Evolutionary conservation across 352 stramenopile species (phyloP), one percentile per base, ranked within the genome.

Genomic region (Hyaloperonospora arabidopsidis): DNA sequence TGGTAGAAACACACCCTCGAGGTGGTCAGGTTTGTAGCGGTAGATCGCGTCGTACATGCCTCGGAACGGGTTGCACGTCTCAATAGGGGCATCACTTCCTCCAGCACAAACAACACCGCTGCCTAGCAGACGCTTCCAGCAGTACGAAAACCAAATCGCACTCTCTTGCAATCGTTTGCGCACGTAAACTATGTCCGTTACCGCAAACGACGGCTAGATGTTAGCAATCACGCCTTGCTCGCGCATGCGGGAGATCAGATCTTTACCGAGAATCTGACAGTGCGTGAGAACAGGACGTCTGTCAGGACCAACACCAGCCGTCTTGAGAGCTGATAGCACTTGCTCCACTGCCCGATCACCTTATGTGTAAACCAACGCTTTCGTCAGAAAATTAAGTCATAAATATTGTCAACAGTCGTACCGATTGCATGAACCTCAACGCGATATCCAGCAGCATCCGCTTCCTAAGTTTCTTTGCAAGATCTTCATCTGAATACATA

Each of bases 341-440:
- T 87, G 81, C 52, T 83, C 78, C 8, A 78, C 75, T 10, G 79
- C 81, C 2, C 79, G 75, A 52, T 90, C 76, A 8, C 82, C 79
- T 89, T 3, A 29, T 29, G 25, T 34, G 5, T 34, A 29, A 12
- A 54, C 21, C 21, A 45, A 5, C 21, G 3, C 3, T 41, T 21
- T 43, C 19, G 40, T 49, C 8, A 67, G 34, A 4, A 5, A 12
- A 5, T 10, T 32, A 7, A 23, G 25, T 18, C 2, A 15, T 34
- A 13, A 5, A 44, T 21, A 11, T 21, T 21, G 5, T 21, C 18
- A 22, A 5, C 12, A 45, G 53, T 47, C 49, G 45, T 65, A 80
- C 87, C 87, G 51, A 96, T 96, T 12, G 86, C 85, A 56, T 96
- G 87, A 25, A 94, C 88, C 60, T 96, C 87, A 5, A 96, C 63